Base-by-base conservation (phyloP, 208 protist species). In the Leishmania lainsoni region DNA sequence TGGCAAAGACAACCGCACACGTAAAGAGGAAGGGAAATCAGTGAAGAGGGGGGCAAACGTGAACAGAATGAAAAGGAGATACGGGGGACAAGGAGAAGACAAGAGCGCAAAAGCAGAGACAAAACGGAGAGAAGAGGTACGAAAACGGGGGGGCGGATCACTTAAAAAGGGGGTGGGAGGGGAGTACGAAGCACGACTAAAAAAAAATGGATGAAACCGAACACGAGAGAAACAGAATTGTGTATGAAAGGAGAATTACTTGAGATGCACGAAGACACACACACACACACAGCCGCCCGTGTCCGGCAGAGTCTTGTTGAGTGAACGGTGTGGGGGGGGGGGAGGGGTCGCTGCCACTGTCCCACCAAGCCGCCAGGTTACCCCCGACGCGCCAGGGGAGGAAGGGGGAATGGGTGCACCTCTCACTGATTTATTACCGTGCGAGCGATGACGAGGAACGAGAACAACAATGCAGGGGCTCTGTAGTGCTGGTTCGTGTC, bases 191-290 rank as follows among this genome's bases (percentile, higher is more conserved):
- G 26, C n/a, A 81, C 2, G 48, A 68, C 16, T 20, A 39, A 49
- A 76, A 61, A 22, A 0, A 68, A 75, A 26, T 69, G 3, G 56
- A 82, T 17, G 59, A 75, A 84, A 66, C 12, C 32, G 63, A 61
- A 51, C 32, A 78, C 66, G 29, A 56, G 52, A 75, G 49, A 75
- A 63, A 84, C 78, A 84, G 81, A 86, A 22, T 51, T 45, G 39
- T 16, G 42, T 72, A 51, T n/a, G 68, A 42, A 42, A 52, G 51
- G 17, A 29, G 42, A 72, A 72, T 72, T 10, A n/a, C 32, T 72
- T 39, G 68, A 49, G 9, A 17, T 72, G 22, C 16, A 49, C 42
- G 4, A 66, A 5, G 32, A 70, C 61, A 9, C n/a, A 17, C 68
- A 32, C 68, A n/a, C 68, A 72, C 17, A 20, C 58, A 63, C 20